Evolutionary conservation across 1,139 yeast species (phyloP).

Genomic region (Candida tropicalis): DNA sequence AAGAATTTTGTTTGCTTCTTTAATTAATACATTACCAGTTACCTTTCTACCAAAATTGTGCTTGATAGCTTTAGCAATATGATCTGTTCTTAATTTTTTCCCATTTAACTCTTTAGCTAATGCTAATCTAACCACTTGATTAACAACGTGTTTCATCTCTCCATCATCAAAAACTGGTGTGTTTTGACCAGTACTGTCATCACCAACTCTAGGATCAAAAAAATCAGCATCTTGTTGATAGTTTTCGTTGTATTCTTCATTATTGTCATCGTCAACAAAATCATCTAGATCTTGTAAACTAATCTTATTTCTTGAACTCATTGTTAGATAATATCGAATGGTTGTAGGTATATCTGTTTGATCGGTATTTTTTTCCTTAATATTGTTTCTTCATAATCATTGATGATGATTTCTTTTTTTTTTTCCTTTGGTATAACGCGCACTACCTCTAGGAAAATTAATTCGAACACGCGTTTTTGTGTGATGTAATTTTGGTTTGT

Average conservation of each 20-base stretch:
- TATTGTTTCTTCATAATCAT: neutral
- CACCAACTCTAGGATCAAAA: neutral
- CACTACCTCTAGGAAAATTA: too few relatives aligned
- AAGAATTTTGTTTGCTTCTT: constrained; percentile 23
- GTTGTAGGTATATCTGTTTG: neutral
- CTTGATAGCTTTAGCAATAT: constrained; percentile 27
- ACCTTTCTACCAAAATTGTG: constrained; percentile 21
- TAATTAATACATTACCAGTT: constrained; percentile 22
- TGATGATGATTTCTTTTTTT: neutral
- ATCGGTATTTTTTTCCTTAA: neutral
- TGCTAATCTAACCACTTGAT: constrained; percentile 25
- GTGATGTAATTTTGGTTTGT: too few relatives aligned
- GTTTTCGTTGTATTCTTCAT: constrained; percentile 7
- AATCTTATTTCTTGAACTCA: constrained; percentile 10
- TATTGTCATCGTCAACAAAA: constrained; percentile 8
- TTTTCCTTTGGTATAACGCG: too few relatives aligned
- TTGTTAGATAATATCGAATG: neutral
- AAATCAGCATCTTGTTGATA: constrained; percentile 1
- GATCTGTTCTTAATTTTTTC: constrained; percentile 21
- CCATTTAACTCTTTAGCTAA: constrained; percentile 29
- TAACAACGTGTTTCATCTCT: constrained; percentile 18
- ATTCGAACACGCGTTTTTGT: constrained; percentile 1
- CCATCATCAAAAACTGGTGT: constrained; percentile 7
- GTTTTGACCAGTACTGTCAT: neutral
- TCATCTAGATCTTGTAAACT: neutral